phyloP scores from a whole-genome alignment of 257 asterid genomes.

The Solanum boliviense region DNA sequence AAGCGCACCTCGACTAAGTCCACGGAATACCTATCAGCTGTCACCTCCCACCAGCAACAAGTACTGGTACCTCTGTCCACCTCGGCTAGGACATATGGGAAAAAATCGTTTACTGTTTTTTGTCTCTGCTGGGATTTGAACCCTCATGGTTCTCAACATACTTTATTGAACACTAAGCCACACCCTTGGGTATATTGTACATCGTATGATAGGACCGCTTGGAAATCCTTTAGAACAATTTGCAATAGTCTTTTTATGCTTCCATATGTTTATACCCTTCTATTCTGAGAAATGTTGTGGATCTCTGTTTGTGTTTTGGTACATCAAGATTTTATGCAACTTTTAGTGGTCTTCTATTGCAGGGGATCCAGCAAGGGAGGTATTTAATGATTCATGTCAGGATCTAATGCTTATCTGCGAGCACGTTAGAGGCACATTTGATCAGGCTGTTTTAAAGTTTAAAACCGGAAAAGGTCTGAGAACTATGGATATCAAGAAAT shows the following conservation, averaged over 20 bases:
- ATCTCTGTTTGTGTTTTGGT: neutral
- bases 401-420: conserved; percentile 66
- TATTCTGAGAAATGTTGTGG: neutral
- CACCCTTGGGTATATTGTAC: neutral
- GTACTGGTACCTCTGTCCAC: neutral
- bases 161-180: neutral
- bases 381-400: conserved; percentile 71
- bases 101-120: neutral
- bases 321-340: neutral
- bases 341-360: neutral
- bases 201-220: neutral
- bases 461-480: conserved; percentile 24
- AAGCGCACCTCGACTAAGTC: neutral
- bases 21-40: neutral
- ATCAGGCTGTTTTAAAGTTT: conserved; percentile 51
- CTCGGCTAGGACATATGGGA: neutral
- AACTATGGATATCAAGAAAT: conserved; percentile 20
- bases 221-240: neutral
- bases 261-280: neutral
- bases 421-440: conserved; percentile 59
- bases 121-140: neutral
- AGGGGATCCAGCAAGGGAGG: conserved; percentile 87
- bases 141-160: neutral
- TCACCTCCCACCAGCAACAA: neutral
- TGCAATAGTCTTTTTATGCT: neutral